Base-by-base conservation (phyloP, 768 basidiomycete genomes). In the Psilocybe cubensis region DNA sequence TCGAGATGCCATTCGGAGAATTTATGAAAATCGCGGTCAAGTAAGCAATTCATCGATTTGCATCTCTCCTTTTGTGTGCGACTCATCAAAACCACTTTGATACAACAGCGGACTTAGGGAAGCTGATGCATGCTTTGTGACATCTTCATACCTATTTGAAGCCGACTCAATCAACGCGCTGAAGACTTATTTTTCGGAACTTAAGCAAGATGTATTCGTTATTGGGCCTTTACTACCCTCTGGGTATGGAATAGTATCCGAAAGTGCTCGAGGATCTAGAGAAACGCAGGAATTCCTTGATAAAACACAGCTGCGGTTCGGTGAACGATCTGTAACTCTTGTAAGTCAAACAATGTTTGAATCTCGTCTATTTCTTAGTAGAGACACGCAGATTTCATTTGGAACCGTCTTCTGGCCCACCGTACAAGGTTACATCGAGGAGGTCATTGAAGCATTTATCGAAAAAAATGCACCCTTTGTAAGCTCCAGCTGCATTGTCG, bases 401-500 rank as follows among this genome's bases (percentile, higher is more conserved):
- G 60, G 60, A 5, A 54, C 56, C 5, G 14, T 55, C 4, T 57
- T 57, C 40, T 61, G 52, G 52, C 56, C 56, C 6, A 27, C 53
- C 3, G 25, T 8, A 4, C 56, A 52, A 2, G 60, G 47, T 2
- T 61, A 57, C 35, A 38, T 61, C 4, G 56, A 61, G 12, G 60
- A 57, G 38, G 24, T 50, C 12, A 49, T 61, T 4, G 47, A 44
- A n/a, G 60, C 56, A 1, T 41, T 57, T 4, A 47, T 58, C 5
- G 60, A 61, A 27, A 61, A 61, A 40, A 47, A 46, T 6, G 38
- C 55, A 25, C 56, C 60, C 18, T 61, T 61, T n/a, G 60, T 61
- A 42, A 9, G 56, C 38, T n/a, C 4, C 11, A 4, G 18, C 21
- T 14, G 21, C 8, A 42, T 20, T 33, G 17, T 21, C 9, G 14